Base-by-base conservation (phyloP, 2,329 filamentous ascomycete genomes). In the Aspergillus bombycis region DNA sequence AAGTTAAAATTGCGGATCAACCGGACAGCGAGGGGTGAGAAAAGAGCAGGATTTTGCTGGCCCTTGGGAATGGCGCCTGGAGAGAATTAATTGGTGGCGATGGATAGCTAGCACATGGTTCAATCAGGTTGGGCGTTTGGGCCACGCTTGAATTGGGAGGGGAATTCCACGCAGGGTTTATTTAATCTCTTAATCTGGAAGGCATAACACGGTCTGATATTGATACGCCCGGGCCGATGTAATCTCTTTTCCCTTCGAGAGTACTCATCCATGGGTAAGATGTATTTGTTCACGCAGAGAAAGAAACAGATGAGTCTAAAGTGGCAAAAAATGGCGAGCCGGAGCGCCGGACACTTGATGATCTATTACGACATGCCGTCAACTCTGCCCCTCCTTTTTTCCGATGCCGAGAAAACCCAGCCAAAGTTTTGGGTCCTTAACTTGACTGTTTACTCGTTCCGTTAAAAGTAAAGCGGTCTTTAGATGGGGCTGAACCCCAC, bases 1-100 rank as follows among this genome's bases (percentile, higher is more conserved):
- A 66, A 58, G 57, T 57, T 65, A 52, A 61, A 62, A 46, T 58
- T 55, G 65, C 57, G 61, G 63, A 65, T 66, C 64, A 63, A 59
- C 41, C 53, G 34, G 58, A 56, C 43, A 46, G 56, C 34, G 43
- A 38, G 32, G 53, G 41, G 14, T 16, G n/a, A n/a, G 19, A 52
- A 52, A 10, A 30, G 30, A 21, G 11, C 14, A 32, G 11, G 32
- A 60, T 38, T 57, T 45, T 16, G 45, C 14, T n/a, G 41, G 48
- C 21, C 23, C 46, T 48, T 54, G 21, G 48, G 46, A 54, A 54
- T 50, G 56, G 55, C 26, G 26, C 21, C n/a, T 43, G 19, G 16
- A 62, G 23, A 43, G 38, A 59, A 45, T 21, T 56, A 52, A 57
- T 63, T 53, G 45, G 43, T 32, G 48, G 43, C n/a, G 26, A 26